These are phyloP conservation scores for Fragaria vesca DNA, from an alignment of 306 rosid species.

Conservation along the genomic window DNA sequence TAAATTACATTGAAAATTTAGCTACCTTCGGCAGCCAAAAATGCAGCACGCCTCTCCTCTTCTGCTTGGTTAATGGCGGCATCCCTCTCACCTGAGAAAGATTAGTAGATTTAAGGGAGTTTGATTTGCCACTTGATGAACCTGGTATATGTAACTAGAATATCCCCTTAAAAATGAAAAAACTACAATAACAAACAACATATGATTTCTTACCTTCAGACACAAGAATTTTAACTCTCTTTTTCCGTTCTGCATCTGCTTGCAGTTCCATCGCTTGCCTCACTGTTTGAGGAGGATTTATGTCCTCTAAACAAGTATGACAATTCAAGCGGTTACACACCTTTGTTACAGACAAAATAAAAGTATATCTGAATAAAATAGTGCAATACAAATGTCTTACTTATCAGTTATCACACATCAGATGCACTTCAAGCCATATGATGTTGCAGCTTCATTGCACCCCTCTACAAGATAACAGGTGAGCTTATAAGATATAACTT, in stretches of 20 bases:
- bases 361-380: constrained; percentile 6
- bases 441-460: constrained; percentile 79
- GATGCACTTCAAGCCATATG: constrained; percentile 95
- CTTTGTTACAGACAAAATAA: constrained; percentile 4
- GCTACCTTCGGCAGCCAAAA: constrained; percentile 86
- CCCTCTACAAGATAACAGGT: constrained; percentile 50
- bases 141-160: background rate
- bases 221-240: constrained; percentile 95
- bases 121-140: constrained; percentile 12
- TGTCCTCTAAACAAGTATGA: constrained; percentile 70
- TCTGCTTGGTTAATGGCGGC: constrained; percentile 86
- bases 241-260: constrained; percentile 97
- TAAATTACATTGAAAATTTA: constrained; percentile 9
- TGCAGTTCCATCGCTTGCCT: constrained; percentile 99
- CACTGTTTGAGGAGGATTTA: constrained; percentile 95
- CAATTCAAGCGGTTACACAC: constrained; percentile 8
- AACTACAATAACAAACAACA: constrained; percentile 10
- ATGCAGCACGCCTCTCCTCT: constrained; percentile 82
- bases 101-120: constrained; percentile 26
- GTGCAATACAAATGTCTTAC: constrained; percentile 40
- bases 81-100: constrained; percentile 87
- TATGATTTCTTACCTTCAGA: constrained; percentile 64
- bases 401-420: constrained; percentile 95
- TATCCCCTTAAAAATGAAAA: too few relatives aligned
- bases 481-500: background rate